Conservation (phyloP, 1,284 basidiomycete species). For the Tilletiopsis washingtonensis region DNA sequence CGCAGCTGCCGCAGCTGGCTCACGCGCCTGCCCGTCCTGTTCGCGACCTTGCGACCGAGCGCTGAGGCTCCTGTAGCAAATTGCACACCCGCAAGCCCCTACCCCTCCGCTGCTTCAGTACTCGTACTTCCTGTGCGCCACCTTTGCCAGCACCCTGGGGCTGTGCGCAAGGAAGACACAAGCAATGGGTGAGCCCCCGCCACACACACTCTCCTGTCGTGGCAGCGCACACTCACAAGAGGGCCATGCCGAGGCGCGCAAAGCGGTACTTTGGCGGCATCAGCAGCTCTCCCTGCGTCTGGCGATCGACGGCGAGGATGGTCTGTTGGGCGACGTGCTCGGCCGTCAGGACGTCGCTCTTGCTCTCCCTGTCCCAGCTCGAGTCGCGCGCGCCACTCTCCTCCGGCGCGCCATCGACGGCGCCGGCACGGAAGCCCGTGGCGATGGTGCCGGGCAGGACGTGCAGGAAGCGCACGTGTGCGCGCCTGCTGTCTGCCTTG, state of each 20-base stretch:
- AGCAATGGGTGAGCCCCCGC: background rate
- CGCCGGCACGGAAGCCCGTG: constrained; percentile 34
- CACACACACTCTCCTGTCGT: background rate
- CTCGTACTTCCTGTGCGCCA: constrained; percentile 15
- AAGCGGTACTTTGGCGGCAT: constrained; percentile 22
- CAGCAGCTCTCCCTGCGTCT: constrained; percentile 15
- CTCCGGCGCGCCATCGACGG: constrained; percentile 22
- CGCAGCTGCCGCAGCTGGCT: no score
- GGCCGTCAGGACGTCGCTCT: constrained; percentile 16
- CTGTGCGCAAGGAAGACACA: background rate
- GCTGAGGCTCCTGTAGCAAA: no score
- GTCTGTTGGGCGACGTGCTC: constrained; percentile 20
- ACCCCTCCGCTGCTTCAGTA: no score
- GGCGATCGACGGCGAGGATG: constrained; percentile 26
- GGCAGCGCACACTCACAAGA: constrained; percentile 9
- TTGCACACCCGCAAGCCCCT: no score
- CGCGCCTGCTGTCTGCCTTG: constrained; percentile 7
- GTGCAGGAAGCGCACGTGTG: constrained; percentile 31
- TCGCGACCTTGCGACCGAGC: no score
- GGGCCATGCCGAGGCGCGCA: constrained; percentile 18
- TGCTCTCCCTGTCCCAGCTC: constrained; percentile 20
- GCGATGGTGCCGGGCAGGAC: constrained; percentile 40
- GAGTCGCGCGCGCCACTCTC: constrained; percentile 15
- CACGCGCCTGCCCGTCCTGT: no score
- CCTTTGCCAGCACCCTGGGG: constrained; percentile 4